Evolutionary conservation across 768 basidiomycete species (phyloP).

Genomic region (Lactarius indigo): DNA sequence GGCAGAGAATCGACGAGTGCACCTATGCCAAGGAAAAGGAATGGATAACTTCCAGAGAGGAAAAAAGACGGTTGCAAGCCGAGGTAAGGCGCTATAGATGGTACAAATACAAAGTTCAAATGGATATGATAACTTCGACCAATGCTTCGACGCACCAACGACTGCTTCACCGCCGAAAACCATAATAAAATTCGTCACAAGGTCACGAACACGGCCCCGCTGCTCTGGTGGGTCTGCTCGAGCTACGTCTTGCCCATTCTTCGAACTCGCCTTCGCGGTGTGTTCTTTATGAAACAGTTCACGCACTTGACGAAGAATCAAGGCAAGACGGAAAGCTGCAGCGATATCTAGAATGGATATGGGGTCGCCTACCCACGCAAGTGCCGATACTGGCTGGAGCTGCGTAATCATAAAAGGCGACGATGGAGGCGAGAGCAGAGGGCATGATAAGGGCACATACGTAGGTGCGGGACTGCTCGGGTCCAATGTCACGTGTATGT

Average conservation of each 20-base stretch:
- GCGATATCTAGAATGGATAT: conserved; percentile 22
- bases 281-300: conserved; percentile 15
- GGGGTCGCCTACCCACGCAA: conserved; percentile 21
- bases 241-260: neutral
- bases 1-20: conserved; percentile 19
- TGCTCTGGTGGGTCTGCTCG: conserved; percentile 4
- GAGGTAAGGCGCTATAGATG: conserved; percentile 20
- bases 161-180: conserved; percentile 27
- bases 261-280: conserved; percentile 4
- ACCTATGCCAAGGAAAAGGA: conserved; percentile 11
- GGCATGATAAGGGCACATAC: conserved; percentile 11
- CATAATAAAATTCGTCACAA: conserved; percentile 22
- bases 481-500: neutral
- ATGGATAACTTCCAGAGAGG: conserved; percentile 8
- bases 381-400: conserved; percentile 20
- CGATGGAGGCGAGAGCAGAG: conserved; percentile 15
- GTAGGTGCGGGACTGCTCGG: neutral
- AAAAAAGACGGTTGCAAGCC: conserved; percentile 25
- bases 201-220: conserved; percentile 21
- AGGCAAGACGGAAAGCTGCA: conserved; percentile 22
- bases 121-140: neutral
- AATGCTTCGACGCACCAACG: conserved; percentile 16
- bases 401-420: conserved; percentile 23
- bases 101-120: neutral
- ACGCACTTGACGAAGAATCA: conserved; percentile 24